Base-by-base conservation (phyloP, 345 rosid genomes). In the Cardamine resedifolia region DNA sequence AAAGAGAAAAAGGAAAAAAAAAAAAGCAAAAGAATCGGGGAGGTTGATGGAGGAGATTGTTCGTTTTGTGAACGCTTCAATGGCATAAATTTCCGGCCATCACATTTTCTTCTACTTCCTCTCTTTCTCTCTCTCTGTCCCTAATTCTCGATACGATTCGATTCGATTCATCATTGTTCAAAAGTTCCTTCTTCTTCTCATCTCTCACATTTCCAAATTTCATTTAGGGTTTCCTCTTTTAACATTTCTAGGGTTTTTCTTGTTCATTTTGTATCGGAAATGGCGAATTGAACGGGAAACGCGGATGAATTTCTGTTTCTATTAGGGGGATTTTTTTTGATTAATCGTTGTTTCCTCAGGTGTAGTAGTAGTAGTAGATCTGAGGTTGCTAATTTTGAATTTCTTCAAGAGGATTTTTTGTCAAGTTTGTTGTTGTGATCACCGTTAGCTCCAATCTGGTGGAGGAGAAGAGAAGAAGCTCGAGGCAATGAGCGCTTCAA, bases 41-140 rank as follows among this genome's bases (percentile, higher is more conserved):
- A 72, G 72, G 69, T 82, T 82, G 44, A 84, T 76, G 85, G 83
- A 64, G 78, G 84, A 78, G 83, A 80, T 77, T 68, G 85, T 80
- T 85, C 61, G 73, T 78, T 69, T 75, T 84, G 84, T 79, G 91
- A 86, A 86, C 96, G 92, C 81, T 90, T 90, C 91, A 85, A 83
- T 85, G 78, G 89, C 90, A 84, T 63, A 47, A 82, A 78, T 78
- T 80, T 74, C 77, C 83, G 88, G 86, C 79, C 76, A 36, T 51
- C 62, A 75, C 66, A 30, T 79, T 70, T 70, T 38, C 71, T 70
- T 43, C 71, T 64, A 48, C 72, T 67, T 56, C 50, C 44, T 73
- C 53, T 33, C 39, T 48, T 16, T 47, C 45, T 58, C 26, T 16
- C 41, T 23, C 24, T 60, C 10, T 7, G 33, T 51, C 36, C 44